Percentiles rank a stretch among this genome's conserved stretches.
Evolutionary conservation across 2,329 filamentous ascomycete species (phyloP).

Genomic region (Hymenotorrendiella dingleyae): DNA sequence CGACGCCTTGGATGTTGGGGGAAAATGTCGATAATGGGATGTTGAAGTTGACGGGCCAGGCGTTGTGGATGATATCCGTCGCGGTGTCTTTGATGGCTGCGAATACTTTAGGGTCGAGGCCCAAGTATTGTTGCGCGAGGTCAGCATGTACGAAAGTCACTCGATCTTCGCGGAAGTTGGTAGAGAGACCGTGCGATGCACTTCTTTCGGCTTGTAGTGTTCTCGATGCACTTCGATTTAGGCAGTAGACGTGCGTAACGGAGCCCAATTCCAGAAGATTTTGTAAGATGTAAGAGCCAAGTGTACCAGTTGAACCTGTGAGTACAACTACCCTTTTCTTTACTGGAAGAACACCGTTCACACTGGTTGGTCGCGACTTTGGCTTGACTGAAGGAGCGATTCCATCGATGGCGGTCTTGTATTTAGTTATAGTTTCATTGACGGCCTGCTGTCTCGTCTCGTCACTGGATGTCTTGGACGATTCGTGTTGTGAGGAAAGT

Average conservation of each 20-base stretch:
- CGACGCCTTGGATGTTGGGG: constrained; percentile 33
- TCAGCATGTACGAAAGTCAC: constrained; percentile 45
- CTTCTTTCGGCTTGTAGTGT: constrained; percentile 12
- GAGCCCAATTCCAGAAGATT: constrained; percentile 25
- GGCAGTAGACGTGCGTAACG: constrained; percentile 39
- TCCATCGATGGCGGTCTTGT: not conserved
- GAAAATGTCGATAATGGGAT: constrained; percentile 31
- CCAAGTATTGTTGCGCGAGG: constrained; percentile 40
- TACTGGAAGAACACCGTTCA: not conserved
- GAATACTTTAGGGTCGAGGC: constrained; percentile 31
- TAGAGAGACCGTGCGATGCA: constrained; percentile 34
- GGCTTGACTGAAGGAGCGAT: not conserved
- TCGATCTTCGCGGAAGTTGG: constrained; percentile 31
- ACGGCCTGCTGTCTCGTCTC: not conserved
- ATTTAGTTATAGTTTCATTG: not conserved
- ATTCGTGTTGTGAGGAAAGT: not conserved
- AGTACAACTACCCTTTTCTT: constrained; percentile 34
- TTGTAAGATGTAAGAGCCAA: constrained; percentile 44
- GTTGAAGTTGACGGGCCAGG: constrained; percentile 36
- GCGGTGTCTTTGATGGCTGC: constrained; percentile 10
- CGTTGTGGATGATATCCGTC: constrained; percentile 16
- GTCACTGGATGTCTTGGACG: not conserved
- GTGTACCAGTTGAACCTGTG: constrained; percentile 44
- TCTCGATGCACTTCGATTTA: constrained; percentile 35
- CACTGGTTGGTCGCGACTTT: not conserved